phyloP scores from a whole-genome alignment of 805 yeast genomes.

The Kurtzmaniella cleridarum region DNA sequence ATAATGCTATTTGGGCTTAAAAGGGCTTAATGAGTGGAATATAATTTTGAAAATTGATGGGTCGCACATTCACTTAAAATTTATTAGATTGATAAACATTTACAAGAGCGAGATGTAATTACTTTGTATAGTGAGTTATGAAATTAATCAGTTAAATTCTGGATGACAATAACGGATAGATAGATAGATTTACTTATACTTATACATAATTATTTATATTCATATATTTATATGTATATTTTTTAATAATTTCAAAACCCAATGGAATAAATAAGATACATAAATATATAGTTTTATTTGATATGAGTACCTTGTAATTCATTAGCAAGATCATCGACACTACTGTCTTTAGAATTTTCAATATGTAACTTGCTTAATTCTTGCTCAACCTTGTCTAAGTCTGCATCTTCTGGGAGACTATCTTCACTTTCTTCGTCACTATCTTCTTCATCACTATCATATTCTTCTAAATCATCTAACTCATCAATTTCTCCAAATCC shows the following conservation, averaged over 20 bases:
- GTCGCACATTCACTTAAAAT: no score
- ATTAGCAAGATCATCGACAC: slow-evolving; percentile 54
- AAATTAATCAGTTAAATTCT: neutral
- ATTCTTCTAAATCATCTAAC: slow-evolving; percentile 89
- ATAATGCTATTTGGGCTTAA: no score
- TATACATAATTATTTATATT: no score
- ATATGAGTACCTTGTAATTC: slow-evolving; percentile 55
- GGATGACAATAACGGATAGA: no score
- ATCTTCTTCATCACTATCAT: slow-evolving; percentile 63
- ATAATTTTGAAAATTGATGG: no score
- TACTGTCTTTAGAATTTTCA: slow-evolving; percentile 36
- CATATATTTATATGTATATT: no score
- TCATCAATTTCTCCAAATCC: slow-evolving; percentile 86
- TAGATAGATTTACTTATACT: no score
- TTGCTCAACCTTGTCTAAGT: slow-evolving; percentile 43
- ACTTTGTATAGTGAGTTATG: no score
- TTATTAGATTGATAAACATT: no score
- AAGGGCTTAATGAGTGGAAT: no score
- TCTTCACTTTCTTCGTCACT: slow-evolving; percentile 54
- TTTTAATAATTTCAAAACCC: no score
- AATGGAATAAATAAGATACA: neutral
- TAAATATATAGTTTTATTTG: slow-evolving; percentile 8
- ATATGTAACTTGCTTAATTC: slow-evolving; percentile 46
- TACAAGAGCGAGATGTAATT: no score
- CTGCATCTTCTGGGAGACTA: slow-evolving; percentile 50